These are phyloP conservation scores for Hypoxylon crocopeplum DNA, from an alignment of 495 filamentous ascomycete genomes.

Conservation along the genomic window DNA sequence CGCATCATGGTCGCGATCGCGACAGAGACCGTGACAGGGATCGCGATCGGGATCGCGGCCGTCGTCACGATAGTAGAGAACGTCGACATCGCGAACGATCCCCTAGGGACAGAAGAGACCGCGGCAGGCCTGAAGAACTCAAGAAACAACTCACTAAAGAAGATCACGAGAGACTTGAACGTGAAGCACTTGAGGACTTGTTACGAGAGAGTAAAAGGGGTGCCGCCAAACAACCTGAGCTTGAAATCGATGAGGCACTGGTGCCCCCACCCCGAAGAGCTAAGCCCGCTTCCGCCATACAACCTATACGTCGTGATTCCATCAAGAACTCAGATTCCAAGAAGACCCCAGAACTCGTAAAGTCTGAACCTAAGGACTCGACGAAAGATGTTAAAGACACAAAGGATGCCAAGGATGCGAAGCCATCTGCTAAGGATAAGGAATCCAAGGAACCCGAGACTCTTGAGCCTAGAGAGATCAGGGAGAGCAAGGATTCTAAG, in stretches of 20 bases:
- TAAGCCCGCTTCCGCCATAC: conserved; percentile 62
- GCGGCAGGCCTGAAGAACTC: conserved; percentile 42
- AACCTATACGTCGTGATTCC: conserved; percentile 55
- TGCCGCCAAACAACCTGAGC: conserved; percentile 53
- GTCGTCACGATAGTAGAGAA: conserved; percentile 37
- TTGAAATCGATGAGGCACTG: conserved; percentile 60
- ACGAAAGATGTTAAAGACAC: conserved; percentile 22
- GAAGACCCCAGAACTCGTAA: conserved; percentile 40
- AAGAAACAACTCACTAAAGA: conserved; percentile 61
- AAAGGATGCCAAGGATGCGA: conserved; percentile 32
- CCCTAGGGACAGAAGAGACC: conserved; percentile 39
- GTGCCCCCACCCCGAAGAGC: conserved; percentile 59
- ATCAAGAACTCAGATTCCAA: conserved; percentile 50
- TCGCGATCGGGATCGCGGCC: conserved; percentile 39
- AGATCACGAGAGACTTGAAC: conserved; percentile 59
- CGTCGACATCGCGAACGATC: conserved; percentile 42
- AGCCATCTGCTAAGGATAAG: conserved; percentile 26
- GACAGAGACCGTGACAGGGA: conserved; percentile 44
- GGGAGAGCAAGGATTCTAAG: conserved; percentile 23
- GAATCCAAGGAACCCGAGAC: conserved; percentile 38
- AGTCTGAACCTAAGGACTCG: conserved; percentile 39
- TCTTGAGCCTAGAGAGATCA: too few species aligned
- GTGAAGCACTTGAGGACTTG: conserved; percentile 61
- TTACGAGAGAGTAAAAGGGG: conserved; percentile 60
- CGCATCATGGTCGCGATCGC: conserved; percentile 41